Conservation (phyloP, 1,284 basidiomycete species). For the Cutaneotrichosporon arboriforme region DNA sequence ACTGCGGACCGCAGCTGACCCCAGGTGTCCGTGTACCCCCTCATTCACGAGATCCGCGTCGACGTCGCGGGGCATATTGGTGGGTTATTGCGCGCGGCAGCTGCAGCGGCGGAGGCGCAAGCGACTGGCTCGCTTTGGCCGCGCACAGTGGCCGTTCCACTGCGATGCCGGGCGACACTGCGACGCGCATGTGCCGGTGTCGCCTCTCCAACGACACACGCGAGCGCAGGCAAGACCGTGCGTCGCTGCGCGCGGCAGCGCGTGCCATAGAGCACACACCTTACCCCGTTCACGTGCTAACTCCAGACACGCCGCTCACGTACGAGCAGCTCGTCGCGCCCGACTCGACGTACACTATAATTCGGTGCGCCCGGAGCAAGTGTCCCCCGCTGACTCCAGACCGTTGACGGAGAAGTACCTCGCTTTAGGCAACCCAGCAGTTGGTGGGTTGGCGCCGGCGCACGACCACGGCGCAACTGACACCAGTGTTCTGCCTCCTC, state of each 20-base stretch:
- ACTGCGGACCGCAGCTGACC: too few species aligned
- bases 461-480: slow-evolving; percentile 35
- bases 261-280: too few species aligned
- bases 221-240: too few species aligned
- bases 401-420: slow-evolving; percentile 48
- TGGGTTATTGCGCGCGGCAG: slow-evolving; percentile 13
- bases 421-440: slow-evolving; percentile 40
- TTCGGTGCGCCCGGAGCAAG: slow-evolving; percentile 43
- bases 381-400: slow-evolving; percentile 15
- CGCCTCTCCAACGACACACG: too few species aligned
- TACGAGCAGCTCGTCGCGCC: slow-evolving; percentile 72
- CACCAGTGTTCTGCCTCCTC: slow-evolving; percentile 73
- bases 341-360: slow-evolving; percentile 79
- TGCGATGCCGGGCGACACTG: too few species aligned
- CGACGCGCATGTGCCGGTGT: too few species aligned
- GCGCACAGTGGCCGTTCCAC: too few species aligned
- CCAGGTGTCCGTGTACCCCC: slow-evolving; percentile 39
- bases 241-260: too few species aligned
- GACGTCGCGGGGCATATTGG: slow-evolving; percentile 48
- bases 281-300: too few species aligned
- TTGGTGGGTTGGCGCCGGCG: slow-evolving; percentile 47
- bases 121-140: too few species aligned
- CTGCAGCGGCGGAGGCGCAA: too few species aligned
- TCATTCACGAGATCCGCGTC: slow-evolving; percentile 47
- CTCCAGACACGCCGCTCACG: slow-evolving; percentile 65